A percentile compares a stretch with the other conserved stretches of the same genome.
Evolutionary conservation across 371 early-diverging fungal genomes (phyloP).

Genomic region (Encephalitozoon hellem): DNA sequence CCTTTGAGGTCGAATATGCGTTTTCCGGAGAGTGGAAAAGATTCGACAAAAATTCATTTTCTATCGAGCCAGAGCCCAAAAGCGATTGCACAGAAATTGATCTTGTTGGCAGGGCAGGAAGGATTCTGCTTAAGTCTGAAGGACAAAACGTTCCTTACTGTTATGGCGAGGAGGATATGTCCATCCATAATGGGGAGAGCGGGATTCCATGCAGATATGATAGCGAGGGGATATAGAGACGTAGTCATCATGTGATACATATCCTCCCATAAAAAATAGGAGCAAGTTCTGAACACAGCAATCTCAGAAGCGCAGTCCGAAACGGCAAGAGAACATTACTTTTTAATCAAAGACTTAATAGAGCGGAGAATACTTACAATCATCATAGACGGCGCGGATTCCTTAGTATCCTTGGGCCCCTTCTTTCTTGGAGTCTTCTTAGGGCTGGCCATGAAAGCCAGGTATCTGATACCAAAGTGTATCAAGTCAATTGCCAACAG

Average conservation of each 20-base stretch:
- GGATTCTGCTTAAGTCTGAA: slow-evolving; percentile 24
- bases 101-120: not conserved
- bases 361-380: not conserved
- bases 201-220: slow-evolving; percentile 48
- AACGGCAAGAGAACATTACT: not conserved
- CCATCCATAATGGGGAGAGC: slow-evolving; percentile 37
- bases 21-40: slow-evolving; percentile 32
- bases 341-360: not conserved
- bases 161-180: slow-evolving; percentile 24
- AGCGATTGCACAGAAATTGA: not conserved
- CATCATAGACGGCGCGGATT: not conserved
- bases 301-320: too few relatives aligned
- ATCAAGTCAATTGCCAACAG: slow-evolving; percentile 12
- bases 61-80: too few relatives aligned
- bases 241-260: not conserved
- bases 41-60: not conserved
- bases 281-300: not conserved
- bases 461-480: not conserved
- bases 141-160: slow-evolving; percentile 29
- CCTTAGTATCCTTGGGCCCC: not conserved
- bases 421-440: not conserved
- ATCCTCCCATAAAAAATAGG: not conserved
- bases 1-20: slow-evolving; percentile 35
- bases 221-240: not conserved
- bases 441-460: not conserved